These are phyloP conservation scores for Gynochthodes officinalis DNA, from an alignment of 257 asterid genomes.

Conservation along the genomic window DNA sequence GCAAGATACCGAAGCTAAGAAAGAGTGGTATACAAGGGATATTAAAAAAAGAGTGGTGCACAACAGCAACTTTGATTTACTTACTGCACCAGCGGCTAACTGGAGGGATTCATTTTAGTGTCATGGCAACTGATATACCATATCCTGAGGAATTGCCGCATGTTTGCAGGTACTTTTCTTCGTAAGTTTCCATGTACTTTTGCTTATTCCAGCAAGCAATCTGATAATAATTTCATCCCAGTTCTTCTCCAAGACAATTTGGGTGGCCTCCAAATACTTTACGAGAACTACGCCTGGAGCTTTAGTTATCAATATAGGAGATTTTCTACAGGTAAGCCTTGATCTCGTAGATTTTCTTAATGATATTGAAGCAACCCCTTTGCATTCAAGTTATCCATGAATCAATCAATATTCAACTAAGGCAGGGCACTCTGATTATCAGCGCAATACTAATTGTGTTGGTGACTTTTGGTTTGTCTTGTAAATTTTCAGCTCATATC, in stretches of 20 bases:
- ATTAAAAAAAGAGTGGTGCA: background rate
- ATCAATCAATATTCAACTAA: no score
- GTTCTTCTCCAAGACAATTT: conserved; percentile 44
- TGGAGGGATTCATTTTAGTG: conserved; percentile 43
- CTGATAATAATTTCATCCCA: conserved; percentile 45
- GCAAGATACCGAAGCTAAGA: conserved; percentile 27
- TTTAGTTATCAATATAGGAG: conserved; percentile 41
- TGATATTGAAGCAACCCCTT: no score
- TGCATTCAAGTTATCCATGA: no score
- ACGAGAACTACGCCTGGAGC: conserved; percentile 41
- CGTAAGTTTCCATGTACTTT: no score
- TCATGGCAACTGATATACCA: conserved; percentile 39
- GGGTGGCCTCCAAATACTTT: conserved; percentile 50
- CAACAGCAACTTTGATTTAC: conserved; percentile 35
- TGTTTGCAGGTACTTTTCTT: conserved; percentile 49
- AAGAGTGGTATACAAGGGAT: conserved; percentile 35
- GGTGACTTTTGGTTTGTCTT: background rate
- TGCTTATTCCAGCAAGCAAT: conserved; percentile 28
- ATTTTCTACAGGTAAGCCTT: conserved; percentile 44
- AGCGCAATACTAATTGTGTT: background rate
- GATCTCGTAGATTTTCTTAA: background rate
- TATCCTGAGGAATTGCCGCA: conserved; percentile 46
- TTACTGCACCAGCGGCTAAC: conserved; percentile 32
- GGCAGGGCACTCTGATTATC: no score
- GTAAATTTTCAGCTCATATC: conserved; percentile 42